Base-by-base conservation (phyloP, 257 asterid species). In the Euphrasia confusa region DNA sequence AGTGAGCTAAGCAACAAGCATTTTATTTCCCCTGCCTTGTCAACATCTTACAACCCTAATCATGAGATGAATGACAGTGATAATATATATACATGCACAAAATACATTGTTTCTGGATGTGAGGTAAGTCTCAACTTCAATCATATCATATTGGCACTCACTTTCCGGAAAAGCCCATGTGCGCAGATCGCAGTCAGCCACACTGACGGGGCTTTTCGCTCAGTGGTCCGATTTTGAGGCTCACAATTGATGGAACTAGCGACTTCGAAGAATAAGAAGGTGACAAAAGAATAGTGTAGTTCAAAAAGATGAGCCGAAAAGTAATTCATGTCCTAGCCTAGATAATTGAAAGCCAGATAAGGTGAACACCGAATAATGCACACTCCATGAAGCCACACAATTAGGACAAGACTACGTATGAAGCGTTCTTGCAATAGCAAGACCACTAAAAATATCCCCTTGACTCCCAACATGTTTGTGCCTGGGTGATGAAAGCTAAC, bases 11-110 rank as follows among this genome's bases (percentile, higher is more conserved):
- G 71, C 74, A 77, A 58, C 70, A 64, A 58, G 70, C 17, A 30
- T 30, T 33, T 52, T 42, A 24, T 14, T 18, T 7, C 7, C 10
- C 35, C 57, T 65, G 74, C 75, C 61, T 60, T 63, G 84, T 75
- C 84, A 64, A 67, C 79, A 61, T 79, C 84, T 35, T 48, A 60
- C 17, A 40, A 61, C 68, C 64, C 69, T 33, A 73, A 79, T 57
- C 71, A 71, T 72, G 66, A 50, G 69, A 65, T 57, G 62, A 68
- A 73, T 52, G 76, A 71, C 60, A 68, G 66, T 15, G 67, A 68
- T 67, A 55, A 72, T 27, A 53, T 74, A 42, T 26, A 72, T 27
- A 53, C 76, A 50, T 26, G 66, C 47, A 58, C 60, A 61, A 37
- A 42, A 68, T 61, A 61, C 69, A 72, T 37, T 78, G 72, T 63